Conservation (phyloP, 352 stramenopile genomes). For the Phytophthora parvispora region DNA sequence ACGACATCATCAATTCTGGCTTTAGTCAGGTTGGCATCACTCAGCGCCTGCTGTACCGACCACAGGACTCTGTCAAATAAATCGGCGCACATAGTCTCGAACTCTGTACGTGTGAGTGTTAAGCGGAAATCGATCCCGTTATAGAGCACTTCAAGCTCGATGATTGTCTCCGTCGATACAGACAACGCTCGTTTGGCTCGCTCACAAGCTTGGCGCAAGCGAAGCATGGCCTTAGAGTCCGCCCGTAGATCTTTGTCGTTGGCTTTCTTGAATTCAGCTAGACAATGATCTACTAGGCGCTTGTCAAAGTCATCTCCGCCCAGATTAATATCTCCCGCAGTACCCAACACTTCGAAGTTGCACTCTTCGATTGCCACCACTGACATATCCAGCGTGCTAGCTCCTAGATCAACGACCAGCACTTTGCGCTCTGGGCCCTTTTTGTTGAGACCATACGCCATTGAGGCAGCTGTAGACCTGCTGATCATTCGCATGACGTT, state of each 20-base stretch:
- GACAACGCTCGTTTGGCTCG: not conserved
- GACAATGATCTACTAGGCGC: not conserved
- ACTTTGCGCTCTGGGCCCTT: not conserved
- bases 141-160: not conserved
- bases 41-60: not conserved
- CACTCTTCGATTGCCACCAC: not conserved
- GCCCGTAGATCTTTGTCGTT: not conserved
- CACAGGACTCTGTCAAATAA: not conserved
- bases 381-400: not conserved
- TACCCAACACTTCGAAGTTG: not conserved
- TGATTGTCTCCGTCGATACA: not conserved
- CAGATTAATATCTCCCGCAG: not conserved
- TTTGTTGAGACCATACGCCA: not conserved
- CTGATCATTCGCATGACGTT: not conserved
- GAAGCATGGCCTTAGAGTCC: not conserved
- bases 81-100: not conserved
- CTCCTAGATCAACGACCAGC: not conserved
- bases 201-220: not conserved
- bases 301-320: not conserved
- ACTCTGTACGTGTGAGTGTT: not conserved
- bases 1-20: not conserved
- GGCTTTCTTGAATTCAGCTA: not conserved
- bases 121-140: not conserved
- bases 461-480: not conserved
- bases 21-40: constrained; percentile 1